phyloP scores from a whole-genome alignment of 176 grass and related monocot genomes.

The Phragmites australis region DNA sequence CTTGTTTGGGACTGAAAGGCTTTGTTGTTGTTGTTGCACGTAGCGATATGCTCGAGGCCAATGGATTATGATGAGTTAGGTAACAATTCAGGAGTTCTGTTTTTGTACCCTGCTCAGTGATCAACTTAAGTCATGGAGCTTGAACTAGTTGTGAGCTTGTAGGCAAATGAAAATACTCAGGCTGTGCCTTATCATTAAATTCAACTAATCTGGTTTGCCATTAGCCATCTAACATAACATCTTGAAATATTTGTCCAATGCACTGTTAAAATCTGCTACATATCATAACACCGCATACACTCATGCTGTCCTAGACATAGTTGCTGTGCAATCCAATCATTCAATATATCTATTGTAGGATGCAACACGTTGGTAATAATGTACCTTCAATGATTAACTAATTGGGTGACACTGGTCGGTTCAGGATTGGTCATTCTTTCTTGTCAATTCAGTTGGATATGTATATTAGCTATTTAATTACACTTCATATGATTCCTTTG shows the following conservation, averaged over 20 bases:
- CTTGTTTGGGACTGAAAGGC: too few species aligned
- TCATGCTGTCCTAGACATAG: background rate
- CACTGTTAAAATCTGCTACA: background rate
- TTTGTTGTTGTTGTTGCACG: too few species aligned
- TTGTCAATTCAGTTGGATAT: background rate
- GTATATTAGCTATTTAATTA: constrained; percentile 38
- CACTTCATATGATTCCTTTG: constrained; percentile 31
- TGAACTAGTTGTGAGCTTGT: constrained; percentile 8
- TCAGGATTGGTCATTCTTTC: background rate
- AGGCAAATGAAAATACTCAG: constrained; percentile 8
- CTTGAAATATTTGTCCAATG: background rate
- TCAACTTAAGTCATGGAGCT: constrained; percentile 8
- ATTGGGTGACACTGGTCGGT: background rate
- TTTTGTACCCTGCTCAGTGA: constrained; percentile 9
- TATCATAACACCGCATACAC: constrained; percentile 10
- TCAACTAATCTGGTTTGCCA: constrained; percentile 1
- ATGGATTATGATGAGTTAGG: constrained; percentile 11
- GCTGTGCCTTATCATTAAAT: background rate
- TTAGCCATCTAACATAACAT: constrained; percentile 1
- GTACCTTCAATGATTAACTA: constrained; percentile 16
- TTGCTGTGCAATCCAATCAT: background rate
- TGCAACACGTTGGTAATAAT: constrained; percentile 7
- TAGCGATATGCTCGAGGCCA: too few species aligned
- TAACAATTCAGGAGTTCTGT: constrained; percentile 2
- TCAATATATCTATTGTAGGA: background rate